A percentile compares a stretch with the other conserved stretches of the same genome.
Conservation (phyloP, 163 green algal species). For the Dunaliella salina region DNA sequence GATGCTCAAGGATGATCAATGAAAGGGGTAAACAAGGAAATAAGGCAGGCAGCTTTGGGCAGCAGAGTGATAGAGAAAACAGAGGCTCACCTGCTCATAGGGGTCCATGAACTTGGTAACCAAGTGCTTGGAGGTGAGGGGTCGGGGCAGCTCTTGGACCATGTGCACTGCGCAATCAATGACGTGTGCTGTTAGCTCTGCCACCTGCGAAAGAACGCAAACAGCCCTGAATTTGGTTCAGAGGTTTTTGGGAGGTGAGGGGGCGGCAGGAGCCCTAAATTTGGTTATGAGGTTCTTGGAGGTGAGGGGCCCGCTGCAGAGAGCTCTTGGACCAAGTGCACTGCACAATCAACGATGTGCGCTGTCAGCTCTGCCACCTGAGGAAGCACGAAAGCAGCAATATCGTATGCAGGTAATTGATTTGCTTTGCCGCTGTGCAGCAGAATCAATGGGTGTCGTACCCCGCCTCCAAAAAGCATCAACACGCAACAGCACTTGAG, state of each 20-base stretch:
- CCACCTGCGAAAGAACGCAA: neutral
- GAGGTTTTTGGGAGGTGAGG: slow-evolving; percentile 12
- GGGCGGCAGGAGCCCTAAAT: slow-evolving; percentile 5
- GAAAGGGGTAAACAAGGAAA: no score
- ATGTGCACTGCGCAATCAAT: slow-evolving; percentile 14
- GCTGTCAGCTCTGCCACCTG: no score
- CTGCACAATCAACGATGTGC: slow-evolving; percentile 11
- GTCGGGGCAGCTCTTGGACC: slow-evolving; percentile 22
- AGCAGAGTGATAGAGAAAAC: no score
- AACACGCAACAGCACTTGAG: no score
- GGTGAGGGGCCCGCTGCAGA: slow-evolving; percentile 15
- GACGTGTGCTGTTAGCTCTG: slow-evolving; percentile 2
- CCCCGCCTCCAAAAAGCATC: no score
- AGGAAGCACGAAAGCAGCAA: no score
- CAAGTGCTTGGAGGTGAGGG: slow-evolving; percentile 15
- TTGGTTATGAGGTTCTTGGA: slow-evolving; percentile 12
- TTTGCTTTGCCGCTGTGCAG: no score
- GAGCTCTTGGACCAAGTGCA: slow-evolving; percentile 17
- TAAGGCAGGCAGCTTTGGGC: no score
- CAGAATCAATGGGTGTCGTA: no score
- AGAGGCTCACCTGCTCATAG: neutral
- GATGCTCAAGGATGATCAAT: no score
- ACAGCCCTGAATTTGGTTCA: no score
- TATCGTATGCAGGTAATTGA: no score
- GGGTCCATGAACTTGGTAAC: slow-evolving; percentile 7